Conservation (phyloP, 2,329 filamentous ascomycete species). For the Ophiostoma angusticollis region DNA sequence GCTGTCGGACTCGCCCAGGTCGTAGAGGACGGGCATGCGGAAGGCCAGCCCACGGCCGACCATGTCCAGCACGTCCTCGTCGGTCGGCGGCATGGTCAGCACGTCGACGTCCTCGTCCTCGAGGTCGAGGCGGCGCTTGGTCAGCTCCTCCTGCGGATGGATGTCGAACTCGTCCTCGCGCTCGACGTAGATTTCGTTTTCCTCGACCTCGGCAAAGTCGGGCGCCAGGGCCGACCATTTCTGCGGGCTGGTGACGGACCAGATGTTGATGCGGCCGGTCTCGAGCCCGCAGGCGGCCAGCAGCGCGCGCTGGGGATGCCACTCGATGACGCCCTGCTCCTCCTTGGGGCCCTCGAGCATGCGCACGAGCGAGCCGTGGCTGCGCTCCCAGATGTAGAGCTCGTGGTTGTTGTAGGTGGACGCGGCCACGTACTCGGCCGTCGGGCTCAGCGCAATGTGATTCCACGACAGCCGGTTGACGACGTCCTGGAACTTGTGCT, state of each 20-base stretch:
- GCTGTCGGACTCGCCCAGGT: slow-evolving; percentile 86
- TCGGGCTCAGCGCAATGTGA: slow-evolving; percentile 87
- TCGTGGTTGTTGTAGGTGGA: slow-evolving; percentile 98
- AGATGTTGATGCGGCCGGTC: slow-evolving; percentile 85
- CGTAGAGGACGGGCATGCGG: slow-evolving; percentile 83
- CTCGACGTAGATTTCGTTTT: slow-evolving; percentile 95
- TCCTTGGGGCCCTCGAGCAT: slow-evolving; percentile 96
- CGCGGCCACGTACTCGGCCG: slow-evolving; percentile 89
- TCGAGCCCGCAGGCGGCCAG: slow-evolving; percentile 87
- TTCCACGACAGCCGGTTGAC: slow-evolving; percentile 96
- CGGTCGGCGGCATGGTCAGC: slow-evolving; percentile 58
- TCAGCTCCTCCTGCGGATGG: slow-evolving; percentile 86
- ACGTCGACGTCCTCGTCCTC: slow-evolving; percentile 95
- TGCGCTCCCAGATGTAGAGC: slow-evolving; percentile 95
- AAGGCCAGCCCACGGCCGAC: slow-evolving; percentile 38
- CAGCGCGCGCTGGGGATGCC: slow-evolving; percentile 81
- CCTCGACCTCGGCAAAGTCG: slow-evolving; percentile 94
- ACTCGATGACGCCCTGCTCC: slow-evolving; percentile 91
- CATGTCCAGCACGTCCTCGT: slow-evolving; percentile 39
- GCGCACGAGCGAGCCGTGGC: slow-evolving; percentile 84
- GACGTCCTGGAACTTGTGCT: slow-evolving; percentile 97
- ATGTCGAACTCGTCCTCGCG: slow-evolving; percentile 97
- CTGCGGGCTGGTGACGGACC: slow-evolving; percentile 90
- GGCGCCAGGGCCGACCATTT: slow-evolving; percentile 95
- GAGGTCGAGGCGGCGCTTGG: slow-evolving; percentile 75